A percentile compares a stretch with the other conserved stretches of the same genome.
phyloP scores from a whole-genome alignment of 352 stramenopile genomes.

The Phytophthora hibernalis region DNA sequence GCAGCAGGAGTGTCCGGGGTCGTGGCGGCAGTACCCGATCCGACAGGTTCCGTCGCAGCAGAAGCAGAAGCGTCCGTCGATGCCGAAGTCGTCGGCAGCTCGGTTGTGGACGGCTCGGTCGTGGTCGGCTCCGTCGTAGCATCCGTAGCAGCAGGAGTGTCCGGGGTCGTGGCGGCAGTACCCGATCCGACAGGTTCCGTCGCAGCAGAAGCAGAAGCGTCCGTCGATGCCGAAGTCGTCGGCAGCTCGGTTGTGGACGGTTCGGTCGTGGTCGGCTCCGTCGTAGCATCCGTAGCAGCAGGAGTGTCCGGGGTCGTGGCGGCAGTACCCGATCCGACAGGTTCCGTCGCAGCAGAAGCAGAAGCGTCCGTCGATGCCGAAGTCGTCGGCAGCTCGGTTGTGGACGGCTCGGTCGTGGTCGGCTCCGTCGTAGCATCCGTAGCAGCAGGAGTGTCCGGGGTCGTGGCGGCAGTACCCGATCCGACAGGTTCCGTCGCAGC shows the following conservation, averaged over 20 bases:
- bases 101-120: neutral
- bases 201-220: no score
- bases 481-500: no score
- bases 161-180: no score
- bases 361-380: no score
- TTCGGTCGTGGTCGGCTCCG: neutral
- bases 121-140: neutral
- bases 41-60: no score
- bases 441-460: constrained; percentile 2
- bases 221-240: no score
- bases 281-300: neutral
- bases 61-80: neutral
- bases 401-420: neutral
- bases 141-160: neutral
- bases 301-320: neutral
- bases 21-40: neutral
- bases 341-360: no score
- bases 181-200: no score
- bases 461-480: neutral
- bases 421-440: neutral
- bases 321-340: no score
- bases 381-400: neutral
- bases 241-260: no score
- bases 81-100: neutral
- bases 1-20: constrained; percentile 1